phyloP scores from a whole-genome alignment of 2,329 filamentous ascomycete species.

The Aureobasidium melanogenum region DNA sequence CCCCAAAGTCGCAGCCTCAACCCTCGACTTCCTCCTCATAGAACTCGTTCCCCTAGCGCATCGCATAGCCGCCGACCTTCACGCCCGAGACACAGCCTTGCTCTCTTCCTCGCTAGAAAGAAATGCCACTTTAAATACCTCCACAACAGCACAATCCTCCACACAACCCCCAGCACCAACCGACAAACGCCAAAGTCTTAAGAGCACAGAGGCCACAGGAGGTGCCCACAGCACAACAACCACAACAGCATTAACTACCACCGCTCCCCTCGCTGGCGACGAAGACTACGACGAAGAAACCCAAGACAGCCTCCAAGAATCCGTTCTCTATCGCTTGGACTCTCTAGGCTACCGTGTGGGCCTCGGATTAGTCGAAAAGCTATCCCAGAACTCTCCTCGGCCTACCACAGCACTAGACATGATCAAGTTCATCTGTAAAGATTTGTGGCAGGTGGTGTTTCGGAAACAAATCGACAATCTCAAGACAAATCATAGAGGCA shows the following conservation, averaged over 20 bases:
- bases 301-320: conserved; percentile 75
- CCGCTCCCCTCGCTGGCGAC: too few species aligned
- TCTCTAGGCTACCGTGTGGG: conserved; percentile 83
- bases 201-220: neutral
- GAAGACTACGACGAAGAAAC: conserved; percentile 37
- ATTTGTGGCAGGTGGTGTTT: conserved; percentile 90
- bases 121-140: neutral
- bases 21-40: conserved; percentile 89
- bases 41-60: conserved; percentile 93
- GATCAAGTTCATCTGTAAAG: conserved; percentile 98
- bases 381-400: conserved; percentile 44
- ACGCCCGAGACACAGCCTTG: conserved; percentile 39
- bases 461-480: conserved; percentile 97
- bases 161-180: neutral
- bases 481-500: conserved; percentile 94
- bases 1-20: conserved; percentile 58
- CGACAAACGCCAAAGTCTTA: conserved; percentile 14
- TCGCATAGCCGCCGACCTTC: conserved; percentile 68
- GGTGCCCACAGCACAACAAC: neutral
- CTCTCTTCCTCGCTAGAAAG: neutral
- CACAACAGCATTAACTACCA: neutral
- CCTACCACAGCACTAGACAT: conserved; percentile 89
- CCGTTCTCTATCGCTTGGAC: conserved; percentile 78
- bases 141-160: neutral
- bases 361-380: conserved; percentile 76